Conservation (phyloP, 805 yeast species). For the Starmerella bacillaris region DNA sequence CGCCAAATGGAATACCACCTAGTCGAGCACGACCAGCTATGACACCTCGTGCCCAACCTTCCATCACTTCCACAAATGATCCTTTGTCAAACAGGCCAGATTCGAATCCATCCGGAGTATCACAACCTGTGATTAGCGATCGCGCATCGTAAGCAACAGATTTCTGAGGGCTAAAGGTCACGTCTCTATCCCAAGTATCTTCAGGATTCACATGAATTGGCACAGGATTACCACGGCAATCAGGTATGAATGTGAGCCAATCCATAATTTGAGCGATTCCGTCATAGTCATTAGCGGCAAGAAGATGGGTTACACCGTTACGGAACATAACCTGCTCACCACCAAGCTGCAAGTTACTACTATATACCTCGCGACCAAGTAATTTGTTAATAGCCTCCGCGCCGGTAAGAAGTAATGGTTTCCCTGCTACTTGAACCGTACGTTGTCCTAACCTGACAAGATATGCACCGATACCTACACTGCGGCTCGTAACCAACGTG, state of each 20-base stretch:
- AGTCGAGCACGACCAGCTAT: conserved; percentile 97
- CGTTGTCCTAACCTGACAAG: conserved; percentile 96
- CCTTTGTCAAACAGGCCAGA: conserved; percentile 78
- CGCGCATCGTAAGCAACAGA: conserved; percentile 75
- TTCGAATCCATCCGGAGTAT: conserved; percentile 54
- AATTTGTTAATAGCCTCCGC: conserved; percentile 97
- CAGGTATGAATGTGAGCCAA: conserved; percentile 92
- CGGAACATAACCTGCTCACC: conserved; percentile 98
- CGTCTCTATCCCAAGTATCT: conserved; percentile 87
- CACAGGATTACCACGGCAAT: conserved; percentile 71
- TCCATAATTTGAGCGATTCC: conserved; percentile 89
- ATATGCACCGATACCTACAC: conserved; percentile 99
- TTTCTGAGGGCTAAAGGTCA: conserved; percentile 59
- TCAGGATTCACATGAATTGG: conserved; percentile 53
- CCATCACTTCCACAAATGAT: conserved; percentile 87
- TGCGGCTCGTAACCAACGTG: conserved; percentile 97
- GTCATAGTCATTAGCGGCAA: conserved; percentile 90
- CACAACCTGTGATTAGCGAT: conserved; percentile 81
- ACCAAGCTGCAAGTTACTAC: conserved; percentile 93
- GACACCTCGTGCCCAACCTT: conserved; percentile 98
- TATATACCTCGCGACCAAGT: conserved; percentile 90
- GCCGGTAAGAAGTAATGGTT: conserved; percentile 95
- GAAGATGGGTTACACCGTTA: conserved; percentile 95
- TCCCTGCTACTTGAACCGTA: conserved; percentile 97
- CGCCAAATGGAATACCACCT: conserved; percentile 98